Evolutionary conservation across 768 basidiomycete species (phyloP).

Genomic region (Lentinula guzmanii): DNA sequence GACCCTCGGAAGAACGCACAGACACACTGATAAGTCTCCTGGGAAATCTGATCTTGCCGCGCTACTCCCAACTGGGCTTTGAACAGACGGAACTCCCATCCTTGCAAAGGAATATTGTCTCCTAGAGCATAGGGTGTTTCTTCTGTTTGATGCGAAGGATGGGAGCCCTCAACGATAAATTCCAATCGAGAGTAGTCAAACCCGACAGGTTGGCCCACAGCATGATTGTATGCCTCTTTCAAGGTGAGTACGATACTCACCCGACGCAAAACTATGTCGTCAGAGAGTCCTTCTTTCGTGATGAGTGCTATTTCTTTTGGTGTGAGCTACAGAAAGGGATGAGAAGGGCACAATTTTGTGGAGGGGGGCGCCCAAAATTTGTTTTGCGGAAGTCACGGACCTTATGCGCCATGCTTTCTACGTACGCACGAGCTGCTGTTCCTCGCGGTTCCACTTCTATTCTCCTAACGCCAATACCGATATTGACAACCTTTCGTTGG

Average conservation of each 20-base stretch:
- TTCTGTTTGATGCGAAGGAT: conserved; percentile 23
- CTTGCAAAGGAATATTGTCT: conserved; percentile 62
- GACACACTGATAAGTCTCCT: conserved; percentile 73
- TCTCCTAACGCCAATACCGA: conserved; percentile 75
- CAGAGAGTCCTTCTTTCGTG: conserved; percentile 43
- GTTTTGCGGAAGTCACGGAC: conserved; percentile 28
- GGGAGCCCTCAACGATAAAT: conserved; percentile 49
- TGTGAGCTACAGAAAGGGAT: conserved; percentile 13
- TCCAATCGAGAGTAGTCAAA: conserved; percentile 82
- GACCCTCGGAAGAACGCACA: conserved; percentile 72
- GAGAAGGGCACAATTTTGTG: background rate
- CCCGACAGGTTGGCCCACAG: conserved; percentile 74
- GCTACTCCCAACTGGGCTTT: conserved; percentile 66
- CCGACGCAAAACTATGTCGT: conserved; percentile 65
- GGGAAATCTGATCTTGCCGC: conserved; percentile 45
- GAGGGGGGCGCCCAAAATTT: background rate
- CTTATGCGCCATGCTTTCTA: conserved; percentile 72
- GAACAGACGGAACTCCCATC: conserved; percentile 88
- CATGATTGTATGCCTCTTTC: conserved; percentile 79
- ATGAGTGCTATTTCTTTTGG: conserved; percentile 44
- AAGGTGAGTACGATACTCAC: conserved; percentile 74
- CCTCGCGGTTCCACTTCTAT: conserved; percentile 57
- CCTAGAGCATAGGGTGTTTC: conserved; percentile 44
- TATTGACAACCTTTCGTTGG: conserved; percentile 70
- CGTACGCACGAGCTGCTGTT: conserved; percentile 54